Base-by-base conservation (phyloP, 2,329 filamentous ascomycete species). In the Beauveria medogensis region DNA sequence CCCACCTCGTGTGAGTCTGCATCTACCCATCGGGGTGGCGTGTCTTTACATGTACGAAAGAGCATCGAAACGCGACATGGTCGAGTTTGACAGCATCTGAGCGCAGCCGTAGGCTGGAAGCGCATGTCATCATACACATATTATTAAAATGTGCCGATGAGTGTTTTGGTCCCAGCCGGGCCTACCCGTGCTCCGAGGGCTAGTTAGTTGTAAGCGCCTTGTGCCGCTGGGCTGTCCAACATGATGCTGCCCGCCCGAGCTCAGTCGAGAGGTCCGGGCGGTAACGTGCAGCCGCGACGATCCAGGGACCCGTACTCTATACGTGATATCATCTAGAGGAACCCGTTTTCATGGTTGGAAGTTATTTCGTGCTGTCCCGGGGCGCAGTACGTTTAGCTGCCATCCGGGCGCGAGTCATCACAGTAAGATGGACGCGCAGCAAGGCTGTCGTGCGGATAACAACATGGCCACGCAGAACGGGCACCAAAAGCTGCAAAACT, bases 211-310 rank as follows among this genome's bases (percentile, higher is more conserved):
- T 24, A 47, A 46, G 43, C 54, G 54, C 54, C 41, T 47, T 56
- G 41, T 56, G 54, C 16, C 54, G 37, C 41, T 55, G 54, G 54
- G 28, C 54, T 56, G 54, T 56, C 26, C 26, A 12, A 56, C 54
- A 14, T 47, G 54, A 56, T 56, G 54, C n/a, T 46, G 41, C 9
- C 53, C n/a, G 26, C 28, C 41, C n/a, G 54, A 44, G n/a, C n/a
- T 34, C 40, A 14, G 14, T 46, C 16, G 37, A 18, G 54, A 14
- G 12, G 12, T 4, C 41, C 54, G 5, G 20, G 41, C 53, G 40
- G 40, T 10, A 22, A 41, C 20, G 8, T 28, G 22, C 37, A 28
- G 16, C 44, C 34, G 22, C 10, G 22, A 26, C 3, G 12, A 14
- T 24, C 5, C 8, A 14, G 9, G 24, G 16, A 6, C n/a, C 16